Base-by-base conservation (phyloP, 2,329 filamentous ascomycete species). In the Aureobasidium lini region DNA sequence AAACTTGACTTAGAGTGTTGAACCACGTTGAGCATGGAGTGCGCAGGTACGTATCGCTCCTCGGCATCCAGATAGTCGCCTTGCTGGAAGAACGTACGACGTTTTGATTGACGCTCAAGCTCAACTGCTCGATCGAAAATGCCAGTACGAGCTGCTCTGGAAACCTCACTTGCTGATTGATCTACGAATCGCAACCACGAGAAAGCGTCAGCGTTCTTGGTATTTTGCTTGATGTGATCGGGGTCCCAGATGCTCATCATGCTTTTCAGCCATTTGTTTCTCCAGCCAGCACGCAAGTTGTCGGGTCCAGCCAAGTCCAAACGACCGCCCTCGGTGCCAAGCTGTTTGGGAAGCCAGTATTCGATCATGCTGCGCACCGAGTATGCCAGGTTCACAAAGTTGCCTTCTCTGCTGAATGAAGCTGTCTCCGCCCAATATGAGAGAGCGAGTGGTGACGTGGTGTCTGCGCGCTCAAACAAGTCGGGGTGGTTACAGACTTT, bases 401-500 rank as follows among this genome's bases (percentile, higher is more conserved):
- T 82, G 7, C 93, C 92, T 72, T 99, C 94, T 23, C 94, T 88
- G 65, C 96, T 80, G 72, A 99, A 97, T 0, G 92, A 96, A 0
- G 90, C 92, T 0, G 93, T 96, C 77, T 99, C 94, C 13, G 92
- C 94, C 73, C 93, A 99, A 71, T 87, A 84, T n/a, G 86, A 84
- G 66, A 88, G 85, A 0, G 90, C 88, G 67, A 93, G 87, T 0
- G 94, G 90, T 8, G 92, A 96, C 28, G 84, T 87, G 8, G 90
- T 95, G 62, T 97, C 93, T 9, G 93, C 92, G 47, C 94, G 87
- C 74, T 99, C 92, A 66, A 99, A 99, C 36, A 99, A 76, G 75
- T 99, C 94, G 0, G 94, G 94, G 71, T 99, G 94, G 70, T 99
- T 99, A 78, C 94, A 99, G 60, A 99, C 94, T 76, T 99, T 99